Evolutionary conservation across 192 early-diverging fungal genomes (phyloP), one percentile per base, ranked within the genome.

Genomic region (Mortierella hygrophila): DNA sequence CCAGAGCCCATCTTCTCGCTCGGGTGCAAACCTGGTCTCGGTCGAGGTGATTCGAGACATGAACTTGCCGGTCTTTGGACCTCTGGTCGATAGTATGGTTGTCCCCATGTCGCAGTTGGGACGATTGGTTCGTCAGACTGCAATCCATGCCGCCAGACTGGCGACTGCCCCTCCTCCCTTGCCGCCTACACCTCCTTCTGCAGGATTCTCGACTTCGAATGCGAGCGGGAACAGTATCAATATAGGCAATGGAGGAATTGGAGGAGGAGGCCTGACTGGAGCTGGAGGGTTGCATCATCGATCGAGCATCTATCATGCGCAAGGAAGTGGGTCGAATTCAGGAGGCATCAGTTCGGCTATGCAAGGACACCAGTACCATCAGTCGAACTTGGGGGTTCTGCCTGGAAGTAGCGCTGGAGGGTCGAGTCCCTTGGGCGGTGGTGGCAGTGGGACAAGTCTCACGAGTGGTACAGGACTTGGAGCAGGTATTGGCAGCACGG

Each of bases 11-110:
- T 46, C 26, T 46, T 46, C 26, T 21, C 71, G 21, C 11, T 32
- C 60, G 29, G 60, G 37, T 11, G 41, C 40, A 8, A 35, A 32
- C 29, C 46, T 96, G 20, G 95, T 91, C 55, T 73, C 92, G 18
- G 85, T 96, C 1, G 85, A 93, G 29, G 68, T 90, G 32, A 81
- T 84, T 41, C 86, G 89, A 4, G 89, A 90, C 52, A 76, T 38
- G 42, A 90, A 93, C 83, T 90, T 98, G 26, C 92, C 93, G 6
- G 88, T 92, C 6, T 99, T 99, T 92, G 98, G 98, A 1, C 97
- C 97, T 15, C 83, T 99, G 26, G 90, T 95, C 29, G 89, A 94
- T 80, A 93, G 94, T 11, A 94, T 94, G 93, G 91, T 98, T 3
- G 93, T 98, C 16, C 95, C 94, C 0, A 91, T 94, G 60, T 88